Percentiles rank a stretch among this genome's conserved stretches.
phyloP scores from a whole-genome alignment of 371 early-diverging fungal genomes.

The Coemansia sp. region DNA sequence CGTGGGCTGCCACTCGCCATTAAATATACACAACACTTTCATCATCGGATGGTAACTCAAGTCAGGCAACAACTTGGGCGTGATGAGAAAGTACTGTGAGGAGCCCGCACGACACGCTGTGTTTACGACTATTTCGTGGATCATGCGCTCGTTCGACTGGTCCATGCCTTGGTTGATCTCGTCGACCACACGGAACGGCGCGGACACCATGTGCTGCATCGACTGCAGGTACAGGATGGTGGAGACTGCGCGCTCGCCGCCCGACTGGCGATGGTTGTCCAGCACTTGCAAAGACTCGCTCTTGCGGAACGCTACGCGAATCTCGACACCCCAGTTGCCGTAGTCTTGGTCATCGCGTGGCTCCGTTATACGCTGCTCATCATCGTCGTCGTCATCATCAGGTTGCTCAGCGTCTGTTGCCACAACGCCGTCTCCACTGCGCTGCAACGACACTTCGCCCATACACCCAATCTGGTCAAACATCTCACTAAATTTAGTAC shows the following conservation, averaged over 20 bases:
- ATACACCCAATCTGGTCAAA: slow-evolving; percentile 84
- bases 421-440: slow-evolving; percentile 32
- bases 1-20: slow-evolving; percentile 86
- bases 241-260: slow-evolving; percentile 95
- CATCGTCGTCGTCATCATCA: slow-evolving; percentile 77
- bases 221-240: slow-evolving; percentile 98
- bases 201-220: slow-evolving; percentile 78
- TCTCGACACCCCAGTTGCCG: slow-evolving; percentile 95
- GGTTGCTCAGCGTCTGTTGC: slow-evolving; percentile 30
- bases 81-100: slow-evolving; percentile 91
- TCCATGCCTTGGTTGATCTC: slow-evolving; percentile 99
- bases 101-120: slow-evolving; percentile 55
- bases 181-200: slow-evolving; percentile 99
- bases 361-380: not conserved
- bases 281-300: slow-evolving; percentile 84
- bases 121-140: slow-evolving; percentile 91
- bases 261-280: slow-evolving; percentile 94
- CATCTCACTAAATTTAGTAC: slow-evolving; percentile 68
- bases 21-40: slow-evolving; percentile 91
- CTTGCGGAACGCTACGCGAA: slow-evolving; percentile 90
- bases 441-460: slow-evolving; percentile 75
- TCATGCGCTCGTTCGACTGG: slow-evolving; percentile 93
- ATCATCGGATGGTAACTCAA: slow-evolving; percentile 91
- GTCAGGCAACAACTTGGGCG: slow-evolving; percentile 97
- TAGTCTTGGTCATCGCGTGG: slow-evolving; percentile 68